Conservation (phyloP, 768 basidiomycete genomes). For the Flagelloscypha sp. region DNA sequence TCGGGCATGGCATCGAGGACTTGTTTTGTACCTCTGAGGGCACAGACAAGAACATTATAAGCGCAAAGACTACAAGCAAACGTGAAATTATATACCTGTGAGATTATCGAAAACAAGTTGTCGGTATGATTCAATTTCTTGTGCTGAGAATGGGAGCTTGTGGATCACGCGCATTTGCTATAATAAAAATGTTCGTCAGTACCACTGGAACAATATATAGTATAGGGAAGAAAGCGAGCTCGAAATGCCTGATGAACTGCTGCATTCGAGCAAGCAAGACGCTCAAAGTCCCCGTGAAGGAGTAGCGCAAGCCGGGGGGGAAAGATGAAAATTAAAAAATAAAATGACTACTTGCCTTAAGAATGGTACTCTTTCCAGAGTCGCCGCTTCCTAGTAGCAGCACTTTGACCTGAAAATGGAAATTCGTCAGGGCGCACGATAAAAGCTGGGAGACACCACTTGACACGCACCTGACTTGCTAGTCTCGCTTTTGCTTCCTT, state of each 20-base stretch:
- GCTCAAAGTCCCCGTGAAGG: too few species aligned
- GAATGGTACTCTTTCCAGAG: slow-evolving; percentile 86
- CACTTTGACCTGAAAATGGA: slow-evolving; percentile 38
- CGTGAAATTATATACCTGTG: too few species aligned
- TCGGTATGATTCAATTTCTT: slow-evolving; percentile 83
- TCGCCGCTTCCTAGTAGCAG: slow-evolving; percentile 89
- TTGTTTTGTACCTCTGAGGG: slow-evolving; percentile 74
- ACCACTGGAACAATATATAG: background rate
- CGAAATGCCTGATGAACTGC: too few species aligned
- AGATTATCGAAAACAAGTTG: slow-evolving; percentile 93
- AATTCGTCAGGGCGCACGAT: background rate
- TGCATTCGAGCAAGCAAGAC: too few species aligned
- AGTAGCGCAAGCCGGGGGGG: too few species aligned
- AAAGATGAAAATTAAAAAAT: too few species aligned
- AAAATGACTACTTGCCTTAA: slow-evolving; percentile 51
- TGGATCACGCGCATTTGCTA: slow-evolving; percentile 98
- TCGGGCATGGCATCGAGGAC: slow-evolving; percentile 86
- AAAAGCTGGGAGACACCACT: background rate
- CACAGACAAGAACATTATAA: too few species aligned
- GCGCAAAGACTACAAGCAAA: too few species aligned
- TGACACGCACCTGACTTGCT: slow-evolving; percentile 47
- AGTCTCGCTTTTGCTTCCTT: slow-evolving; percentile 75
- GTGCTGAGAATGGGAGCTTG: slow-evolving; percentile 67
- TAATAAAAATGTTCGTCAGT: slow-evolving; percentile 3
- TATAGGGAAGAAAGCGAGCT: too few species aligned